These are phyloP conservation scores for Picea abies DNA, from an alignment of 83 land plant species.

Conservation along the genomic window DNA sequence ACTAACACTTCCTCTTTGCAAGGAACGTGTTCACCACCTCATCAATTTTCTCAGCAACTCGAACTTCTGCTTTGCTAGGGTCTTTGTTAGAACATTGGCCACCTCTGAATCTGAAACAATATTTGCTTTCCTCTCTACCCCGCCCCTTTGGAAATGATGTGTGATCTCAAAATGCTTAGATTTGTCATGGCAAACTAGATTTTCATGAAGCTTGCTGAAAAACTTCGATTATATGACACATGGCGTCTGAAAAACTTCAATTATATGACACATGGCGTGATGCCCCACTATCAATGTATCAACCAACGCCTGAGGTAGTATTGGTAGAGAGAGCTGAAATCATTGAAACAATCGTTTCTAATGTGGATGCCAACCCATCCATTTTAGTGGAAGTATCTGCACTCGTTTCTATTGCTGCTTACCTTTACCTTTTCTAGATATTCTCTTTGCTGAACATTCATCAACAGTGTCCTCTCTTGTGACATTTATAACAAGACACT, in stretches of 20 bases:
- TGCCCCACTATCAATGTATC: neutral
- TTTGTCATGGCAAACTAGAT: too few species aligned
- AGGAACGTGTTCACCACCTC: too few species aligned
- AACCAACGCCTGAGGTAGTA: neutral
- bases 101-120: too few species aligned
- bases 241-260: too few species aligned
- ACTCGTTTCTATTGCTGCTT: neutral
- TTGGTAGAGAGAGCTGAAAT: neutral
- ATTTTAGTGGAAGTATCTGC: neutral
- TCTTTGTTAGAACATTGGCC: too few species aligned
- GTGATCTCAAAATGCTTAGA: too few species aligned
- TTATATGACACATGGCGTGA: neutral
- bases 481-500: neutral
- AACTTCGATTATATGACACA: neutral
- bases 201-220: neutral
- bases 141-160: too few species aligned
- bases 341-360: neutral
- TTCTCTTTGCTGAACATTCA: neutral
- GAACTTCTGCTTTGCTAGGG: too few species aligned
- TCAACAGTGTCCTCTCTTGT: neutral
- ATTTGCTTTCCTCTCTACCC: too few species aligned
- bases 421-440: neutral
- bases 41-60: too few species aligned
- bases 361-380: neutral
- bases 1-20: too few species aligned